These are phyloP conservation scores for Kernera saxatilis DNA, from an alignment of 345 rosid genomes.

Conservation along the genomic window DNA sequence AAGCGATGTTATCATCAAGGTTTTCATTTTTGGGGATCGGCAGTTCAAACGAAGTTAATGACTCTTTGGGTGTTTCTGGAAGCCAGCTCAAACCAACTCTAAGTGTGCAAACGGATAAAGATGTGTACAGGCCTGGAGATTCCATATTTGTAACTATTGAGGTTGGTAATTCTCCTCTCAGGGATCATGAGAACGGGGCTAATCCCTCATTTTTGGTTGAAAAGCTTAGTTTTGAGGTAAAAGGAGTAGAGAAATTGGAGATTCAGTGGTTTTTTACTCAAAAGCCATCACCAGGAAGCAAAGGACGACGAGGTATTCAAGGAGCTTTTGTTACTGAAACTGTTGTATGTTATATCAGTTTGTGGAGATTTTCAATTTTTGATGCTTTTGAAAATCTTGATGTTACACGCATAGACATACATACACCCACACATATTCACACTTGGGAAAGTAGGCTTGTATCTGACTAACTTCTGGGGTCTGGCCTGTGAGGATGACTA, in stretches of 20 bases:
- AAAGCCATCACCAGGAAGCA: constrained; percentile 56
- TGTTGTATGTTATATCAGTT: constrained; percentile 6
- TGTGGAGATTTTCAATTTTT: not conserved
- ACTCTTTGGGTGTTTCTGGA: constrained; percentile 26
- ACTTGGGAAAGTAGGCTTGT: not conserved
- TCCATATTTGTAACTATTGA: constrained; percentile 59
- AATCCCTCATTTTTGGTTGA: constrained; percentile 52
- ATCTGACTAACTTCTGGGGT: not conserved
- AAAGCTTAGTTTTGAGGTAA: constrained; percentile 75
- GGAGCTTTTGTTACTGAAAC: not conserved
- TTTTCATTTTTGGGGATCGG: constrained; percentile 35
- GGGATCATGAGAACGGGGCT: constrained; percentile 18
- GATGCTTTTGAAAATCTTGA: constrained; percentile 10
- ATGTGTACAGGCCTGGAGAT: constrained; percentile 90
- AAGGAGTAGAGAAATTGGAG: constrained; percentile 84
- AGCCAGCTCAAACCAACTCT: constrained; percentile 42
- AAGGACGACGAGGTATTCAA: constrained; percentile 57
- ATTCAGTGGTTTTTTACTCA: constrained; percentile 74
- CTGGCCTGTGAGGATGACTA: not conserved
- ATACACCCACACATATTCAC: not conserved
- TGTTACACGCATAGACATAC: not conserved
- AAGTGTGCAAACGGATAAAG: constrained; percentile 56
- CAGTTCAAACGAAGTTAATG: constrained; percentile 23
- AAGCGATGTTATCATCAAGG: constrained; percentile 35
- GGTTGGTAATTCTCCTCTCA: constrained; percentile 38